Evolutionary conservation across 164 flowering plant genomes (phyloP).

Genomic region (Vitis rotundifolia): DNA sequence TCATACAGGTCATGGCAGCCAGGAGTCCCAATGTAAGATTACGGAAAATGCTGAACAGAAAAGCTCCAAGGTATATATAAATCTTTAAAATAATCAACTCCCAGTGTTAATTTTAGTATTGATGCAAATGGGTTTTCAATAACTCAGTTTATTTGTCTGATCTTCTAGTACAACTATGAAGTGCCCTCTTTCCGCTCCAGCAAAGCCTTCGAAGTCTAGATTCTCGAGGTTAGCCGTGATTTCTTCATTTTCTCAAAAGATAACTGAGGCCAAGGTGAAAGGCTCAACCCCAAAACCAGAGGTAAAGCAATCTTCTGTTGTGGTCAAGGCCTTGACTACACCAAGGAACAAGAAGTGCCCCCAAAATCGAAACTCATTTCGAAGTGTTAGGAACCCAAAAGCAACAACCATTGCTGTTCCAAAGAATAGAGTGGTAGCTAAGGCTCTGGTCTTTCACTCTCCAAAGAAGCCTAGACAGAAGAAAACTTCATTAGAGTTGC

Average conservation of each 20-base stretch:
- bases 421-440: conserved; percentile 47
- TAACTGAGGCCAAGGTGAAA: conserved; percentile 37
- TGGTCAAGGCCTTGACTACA: conserved; percentile 69
- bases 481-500: conserved; percentile 35
- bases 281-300: conserved; percentile 49
- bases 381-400: conserved; percentile 60
- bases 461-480: conserved; percentile 60
- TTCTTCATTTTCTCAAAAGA: conserved; percentile 52
- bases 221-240: conserved; percentile 54
- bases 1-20: conserved; percentile 87
- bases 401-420: conserved; percentile 21
- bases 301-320: conserved; percentile 35
- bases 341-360: conserved; percentile 51
- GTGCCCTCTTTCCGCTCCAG: conserved; percentile 85
- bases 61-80: conserved; percentile 40
- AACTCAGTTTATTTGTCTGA: conserved; percentile 3
- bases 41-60: conserved; percentile 42
- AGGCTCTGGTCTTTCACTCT: conserved; percentile 64
- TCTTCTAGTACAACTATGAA: conserved; percentile 42
- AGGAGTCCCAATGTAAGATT: conserved; percentile 81
- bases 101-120: not conserved
- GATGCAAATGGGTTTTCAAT: conserved; percentile 1
- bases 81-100: not conserved
- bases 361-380: conserved; percentile 38
- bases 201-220: conserved; percentile 70